Evolutionary conservation across 2,329 filamentous ascomycete genomes (phyloP), one percentile per base, ranked within the genome.

Genomic region (Penicillium sp.): DNA sequence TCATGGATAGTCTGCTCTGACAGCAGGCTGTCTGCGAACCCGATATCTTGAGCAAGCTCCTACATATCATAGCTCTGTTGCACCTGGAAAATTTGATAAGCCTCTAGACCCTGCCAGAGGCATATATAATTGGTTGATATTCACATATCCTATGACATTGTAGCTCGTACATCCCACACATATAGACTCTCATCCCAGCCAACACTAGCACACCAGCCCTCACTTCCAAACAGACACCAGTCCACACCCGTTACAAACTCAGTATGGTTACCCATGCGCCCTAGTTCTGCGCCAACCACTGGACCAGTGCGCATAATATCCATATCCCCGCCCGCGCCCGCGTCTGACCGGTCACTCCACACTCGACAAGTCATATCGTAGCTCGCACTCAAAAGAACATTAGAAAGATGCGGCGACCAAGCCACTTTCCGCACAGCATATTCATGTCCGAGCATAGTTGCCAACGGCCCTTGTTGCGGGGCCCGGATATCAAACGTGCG

Each of bases 361-460:
- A 97, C 81, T 33, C 94, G 85, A 65, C 94, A 95, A 6, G 91
- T 96, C 94, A 99, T 99, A 76, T 99, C 94, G 75, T 99, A 99
- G 71, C 92, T 94, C 1, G 90, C 93, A 66, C 87, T 94, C 41
- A 96, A 82, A 41, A 99, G 76, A 10, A 96, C 84, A 71, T 97
- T 91, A 57, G 87, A 87, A n/a, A 94, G 83, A 78, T 99, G 94
- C 10, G 94, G 94, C 68, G 90, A 95, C 93, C 94, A 99, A 6
- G 90, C 85, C 5, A 99, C 70, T 62, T 89, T 87, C 47, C 92
- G 82, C 27, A 97, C 87, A 3, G 94, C 94, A 73, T 97, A 99
- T 49, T 94, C 87, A 73, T 99, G 94, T 13, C 94, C 94, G 11
- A 86, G 79, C 72, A 99, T 82, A 4, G 92, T 76, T 7, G 88